Evolutionary conservation across 2,329 filamentous ascomycete genomes (phyloP), one percentile per base, ranked within the genome.

Genomic region (Bipolaris sorokiniana): DNA sequence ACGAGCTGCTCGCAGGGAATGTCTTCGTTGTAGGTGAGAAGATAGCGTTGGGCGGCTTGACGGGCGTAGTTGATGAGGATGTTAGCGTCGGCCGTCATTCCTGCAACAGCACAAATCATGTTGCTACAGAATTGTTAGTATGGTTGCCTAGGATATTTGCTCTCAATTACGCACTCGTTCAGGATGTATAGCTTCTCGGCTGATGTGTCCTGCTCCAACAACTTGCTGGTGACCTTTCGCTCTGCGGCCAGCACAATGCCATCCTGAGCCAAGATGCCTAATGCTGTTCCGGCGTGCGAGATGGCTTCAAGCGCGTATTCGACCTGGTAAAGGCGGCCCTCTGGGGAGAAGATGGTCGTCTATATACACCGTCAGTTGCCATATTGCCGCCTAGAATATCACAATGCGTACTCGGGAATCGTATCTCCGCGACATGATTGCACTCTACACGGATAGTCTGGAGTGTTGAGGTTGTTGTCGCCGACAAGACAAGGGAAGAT

Each of bases 41-140:
- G 94, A 82, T 99, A 98, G 76, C 90, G 88, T 82, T 99, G 95
- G 71, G 95, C 95, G 72, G 91, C 90, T 86, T 97, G 92, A 71
- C 95, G 92, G 77, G 95, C 96, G 81, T 96, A 97, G 85, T 99
- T 99, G 88, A 99, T 99, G 78, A 99, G 92, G 79, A 99, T 99
- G 84, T 99, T 99, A 79, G 95, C 95, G 77, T 99, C 95, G 74
- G 95, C 95, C 44, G 93, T 99, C 94, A 99, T 98, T 76, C 95
- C 95, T 71, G 95, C 95, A 59, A 99, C 95, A 61, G 95, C 95
- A 80, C 93, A 97, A 80, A 99, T 98, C 96, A 99, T 99, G 84
- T 99, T 99, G 83, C 94, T 98, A 66, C 1, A 26, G 4, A 11
- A 7, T 20, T 16, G 22, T 72, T 42, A 69, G 66, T 37, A 48